Base-by-base conservation (phyloP, 2,329 filamentous ascomycete species). In the Rasamsonia emersonii region DNA sequence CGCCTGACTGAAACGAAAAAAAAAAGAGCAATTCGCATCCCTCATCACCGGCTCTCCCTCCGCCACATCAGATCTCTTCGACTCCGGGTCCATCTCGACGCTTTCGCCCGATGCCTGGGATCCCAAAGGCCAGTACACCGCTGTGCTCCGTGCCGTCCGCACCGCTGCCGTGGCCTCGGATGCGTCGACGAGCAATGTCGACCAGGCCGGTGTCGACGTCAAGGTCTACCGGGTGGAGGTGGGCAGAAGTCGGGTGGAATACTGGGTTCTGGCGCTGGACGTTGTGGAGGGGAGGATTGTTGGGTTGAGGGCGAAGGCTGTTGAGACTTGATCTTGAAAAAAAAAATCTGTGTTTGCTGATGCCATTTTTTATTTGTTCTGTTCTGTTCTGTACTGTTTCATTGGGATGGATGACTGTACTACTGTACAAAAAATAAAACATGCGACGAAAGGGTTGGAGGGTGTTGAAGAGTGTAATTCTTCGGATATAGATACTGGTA, bases 61-160 rank as follows among this genome's bases (percentile, higher is more conserved):
- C 20, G 41, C 50, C 7, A 29, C 40, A 4, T 27, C 39, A 3
- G 44, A 65, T 33, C 41, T 55, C 18, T 45, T 49, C 16, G 15
- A 40, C 10, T 41, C n/a, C n/a, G n/a, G n/a, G n/a, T n/a, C 43
- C 7, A 51, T 93, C 23, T 65, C 75, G 46, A 82, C 82, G 39
- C 55, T 82, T 42, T 75, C 79, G 43, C 69, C 77, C 3, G 63
- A 74, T 13, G 76, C 82, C 32, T 94, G 88, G 72, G 85, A 93
- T 57, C 62, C 70, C 1, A 67, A 70, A 24, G 79, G 78, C 11
- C 69, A 82, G 50, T 94, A 95, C 54, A 64, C 41, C 1, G 33
- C 41, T 14, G 57, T 47, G 8, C 32, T 61, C 24, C 39, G 44
- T 20, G 82, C 82, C 9, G 79, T 88, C 29, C 70, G 52, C 4